These are phyloP conservation scores for Kwoniella sp. DNA, from an alignment of 768 basidiomycete genomes.

Conservation along the genomic window DNA sequence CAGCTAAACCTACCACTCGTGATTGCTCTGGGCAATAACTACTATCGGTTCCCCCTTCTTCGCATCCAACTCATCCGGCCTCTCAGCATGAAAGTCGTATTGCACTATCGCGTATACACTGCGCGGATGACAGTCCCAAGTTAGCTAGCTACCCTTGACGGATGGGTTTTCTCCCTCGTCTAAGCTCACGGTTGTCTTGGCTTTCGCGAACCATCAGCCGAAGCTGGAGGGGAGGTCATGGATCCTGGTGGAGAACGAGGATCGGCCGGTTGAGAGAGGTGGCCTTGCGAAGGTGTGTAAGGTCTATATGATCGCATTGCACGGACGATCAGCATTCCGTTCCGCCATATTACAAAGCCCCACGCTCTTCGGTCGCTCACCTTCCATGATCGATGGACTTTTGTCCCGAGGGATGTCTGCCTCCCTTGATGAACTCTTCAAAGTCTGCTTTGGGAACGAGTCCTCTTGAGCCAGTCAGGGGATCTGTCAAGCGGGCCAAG, in stretches of 20 bases:
- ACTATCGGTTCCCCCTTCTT: conserved; percentile 91
- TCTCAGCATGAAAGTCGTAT: conserved; percentile 93
- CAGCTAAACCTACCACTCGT: conserved; percentile 79
- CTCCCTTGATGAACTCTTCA: conserved; percentile 80
- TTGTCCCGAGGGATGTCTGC: conserved; percentile 23
- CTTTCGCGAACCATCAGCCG: conserved; percentile 15
- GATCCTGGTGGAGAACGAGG: conserved; percentile 31
- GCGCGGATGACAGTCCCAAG: conserved; percentile 32
- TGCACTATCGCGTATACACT: conserved; percentile 93
- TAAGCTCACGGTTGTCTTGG: conserved; percentile 31
- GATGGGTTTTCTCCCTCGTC: background rate
- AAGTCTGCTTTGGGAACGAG: conserved; percentile 84
- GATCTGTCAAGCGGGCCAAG: conserved; percentile 59
- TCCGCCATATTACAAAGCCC: background rate
- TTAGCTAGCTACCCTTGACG: conserved; percentile 12
- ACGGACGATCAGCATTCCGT: no score
- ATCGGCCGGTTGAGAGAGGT: conserved; percentile 29
- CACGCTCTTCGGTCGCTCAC: conserved; percentile 23
- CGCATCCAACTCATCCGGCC: conserved; percentile 93
- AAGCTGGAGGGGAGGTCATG: conserved; percentile 26
- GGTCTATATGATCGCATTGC: no score
- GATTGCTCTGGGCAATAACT: conserved; percentile 98
- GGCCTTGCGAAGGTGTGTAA: conserved; percentile 35
- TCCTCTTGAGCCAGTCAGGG: conserved; percentile 83
- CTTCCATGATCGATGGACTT: conserved; percentile 20